A percentile compares a stretch with the other conserved stretches of the same genome.
phyloP scores from a whole-genome alignment of 1,284 basidiomycete genomes.

The Amylostereum chailletii region DNA sequence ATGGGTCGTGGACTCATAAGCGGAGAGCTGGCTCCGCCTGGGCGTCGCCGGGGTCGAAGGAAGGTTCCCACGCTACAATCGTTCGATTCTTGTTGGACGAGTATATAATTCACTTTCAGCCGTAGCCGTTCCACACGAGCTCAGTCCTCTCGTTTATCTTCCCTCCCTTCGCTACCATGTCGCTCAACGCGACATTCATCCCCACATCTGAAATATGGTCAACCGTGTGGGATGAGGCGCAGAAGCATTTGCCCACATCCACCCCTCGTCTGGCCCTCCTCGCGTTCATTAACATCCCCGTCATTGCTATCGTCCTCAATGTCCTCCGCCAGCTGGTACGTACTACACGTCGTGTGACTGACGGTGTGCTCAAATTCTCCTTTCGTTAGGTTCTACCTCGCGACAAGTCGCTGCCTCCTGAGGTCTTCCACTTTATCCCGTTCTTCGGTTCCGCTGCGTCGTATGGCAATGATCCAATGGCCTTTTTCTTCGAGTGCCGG shows the following conservation, averaged over 20 bases:
- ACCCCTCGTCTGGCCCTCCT: constrained; percentile 20
- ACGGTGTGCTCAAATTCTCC: background rate
- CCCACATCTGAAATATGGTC: constrained; percentile 34
- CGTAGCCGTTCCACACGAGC: background rate
- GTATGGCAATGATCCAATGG: constrained; percentile 78
- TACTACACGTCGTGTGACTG: background rate
- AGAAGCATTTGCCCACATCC: constrained; percentile 20
- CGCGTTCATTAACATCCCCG: constrained; percentile 30
- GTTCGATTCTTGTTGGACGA: background rate
- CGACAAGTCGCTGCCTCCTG: constrained; percentile 55
- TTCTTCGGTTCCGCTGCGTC: constrained; percentile 68
- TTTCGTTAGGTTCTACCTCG: constrained; percentile 37
- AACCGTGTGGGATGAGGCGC: constrained; percentile 35
- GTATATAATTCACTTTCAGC: background rate
- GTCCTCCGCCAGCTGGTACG: constrained; percentile 54
- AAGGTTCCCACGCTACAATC: too few relatives aligned
- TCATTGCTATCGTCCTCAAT: constrained; percentile 46
- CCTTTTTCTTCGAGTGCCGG: constrained; percentile 66
- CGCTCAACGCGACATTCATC: constrained; percentile 26
- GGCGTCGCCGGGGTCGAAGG: too few relatives aligned
- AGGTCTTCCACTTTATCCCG: constrained; percentile 76
- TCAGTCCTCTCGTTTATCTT: background rate
- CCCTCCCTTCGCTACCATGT: constrained; percentile 19
- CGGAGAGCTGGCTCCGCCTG: too few relatives aligned
- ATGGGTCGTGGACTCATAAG: too few relatives aligned